Evolutionary conservation across 345 rosid species (phyloP), one percentile per base, ranked within the genome.

Genomic region (Aegle marmelos): DNA sequence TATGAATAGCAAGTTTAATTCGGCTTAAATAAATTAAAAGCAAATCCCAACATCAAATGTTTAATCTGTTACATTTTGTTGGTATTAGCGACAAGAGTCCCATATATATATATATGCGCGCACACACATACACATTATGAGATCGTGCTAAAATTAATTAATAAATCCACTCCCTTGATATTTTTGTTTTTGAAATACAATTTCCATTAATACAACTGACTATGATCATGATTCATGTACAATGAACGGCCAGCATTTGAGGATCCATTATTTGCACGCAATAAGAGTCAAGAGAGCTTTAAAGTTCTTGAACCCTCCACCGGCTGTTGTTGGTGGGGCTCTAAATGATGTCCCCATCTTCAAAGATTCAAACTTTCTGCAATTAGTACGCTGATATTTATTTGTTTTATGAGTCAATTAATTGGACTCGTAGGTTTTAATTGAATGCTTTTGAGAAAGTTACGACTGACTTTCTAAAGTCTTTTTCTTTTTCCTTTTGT

Each of bases 161-260:
- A 45, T 45, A 45, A 45, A 45, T 13, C 50, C 50, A 13, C 1
- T 45, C 17, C 17, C 50, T 45, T 45, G 0, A 45, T 13, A 53
- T 19, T 63, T 53, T 41, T 58, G 7, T 28, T 62, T 66, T 21
- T 21, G 17, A 21, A 8, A 37, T n/a, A 24, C n/a, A 39, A 68
- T 41, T 13, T 41, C 11, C 33, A 68, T 41, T 25, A 45, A 14
- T 17, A 34, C 5, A 27, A 34, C 33, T 5, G 30, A 11, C 27
- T 10, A 14, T 14, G 10, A 28, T 68, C 50, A 24, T 41, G 78
- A 45, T 13, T 45, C 50, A 13, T 3, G 1, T 70, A 70, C 36
- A 60, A 65, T 71, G 78, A 61, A 83, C 75, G 68, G 75, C 22
- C 30, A 69, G 76, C 45, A 68, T 54, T 68, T 50, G 75, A 83